These are phyloP conservation scores for Phialophora verrucosa DNA, from an alignment of 2,329 filamentous ascomycete species.

Conservation along the genomic window DNA sequence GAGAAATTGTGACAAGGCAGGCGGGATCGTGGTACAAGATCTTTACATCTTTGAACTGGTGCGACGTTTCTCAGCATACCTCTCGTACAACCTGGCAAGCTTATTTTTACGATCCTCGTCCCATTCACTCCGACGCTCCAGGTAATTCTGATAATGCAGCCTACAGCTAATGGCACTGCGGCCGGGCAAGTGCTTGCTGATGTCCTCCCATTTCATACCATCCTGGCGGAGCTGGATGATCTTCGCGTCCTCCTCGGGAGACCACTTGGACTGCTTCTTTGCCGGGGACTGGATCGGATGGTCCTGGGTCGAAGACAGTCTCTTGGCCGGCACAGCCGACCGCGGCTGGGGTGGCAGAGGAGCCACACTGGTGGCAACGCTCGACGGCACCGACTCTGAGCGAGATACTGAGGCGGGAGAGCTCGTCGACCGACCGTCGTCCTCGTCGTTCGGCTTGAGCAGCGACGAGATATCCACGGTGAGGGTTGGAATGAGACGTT, in stretches of 20 bases:
- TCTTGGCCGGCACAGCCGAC: slow-evolving; percentile 41
- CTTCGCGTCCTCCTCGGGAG: slow-evolving; percentile 85
- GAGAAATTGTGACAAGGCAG: slow-evolving; percentile 14
- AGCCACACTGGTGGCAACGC: slow-evolving; percentile 35
- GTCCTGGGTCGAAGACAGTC: slow-evolving; percentile 47
- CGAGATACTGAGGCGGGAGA: slow-evolving; percentile 35
- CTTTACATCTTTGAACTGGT: slow-evolving; percentile 26
- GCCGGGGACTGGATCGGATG: slow-evolving; percentile 67
- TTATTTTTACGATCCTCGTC: slow-evolving; percentile 98
- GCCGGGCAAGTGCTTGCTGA: slow-evolving; percentile 86
- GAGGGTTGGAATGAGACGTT: slow-evolving; percentile 40
- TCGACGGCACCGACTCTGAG: slow-evolving; percentile 35
- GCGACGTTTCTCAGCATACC: slow-evolving; percentile 63
- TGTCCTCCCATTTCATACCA: slow-evolving; percentile 99
- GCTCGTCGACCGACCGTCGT: slow-evolving; percentile 36
- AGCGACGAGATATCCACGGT: slow-evolving; percentile 95
- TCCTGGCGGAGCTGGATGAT: slow-evolving; percentile 89
- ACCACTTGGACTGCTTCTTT: slow-evolving; percentile 98
- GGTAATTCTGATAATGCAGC: slow-evolving; percentile 95
- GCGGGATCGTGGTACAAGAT: slow-evolving; percentile 14
- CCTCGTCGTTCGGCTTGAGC: slow-evolving; percentile 64
- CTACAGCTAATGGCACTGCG: slow-evolving; percentile 93
- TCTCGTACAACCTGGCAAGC: slow-evolving; percentile 89
- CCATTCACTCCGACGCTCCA: slow-evolving; percentile 91
- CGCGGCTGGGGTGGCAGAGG: slow-evolving; percentile 35